These are phyloP conservation scores for Lactarius pseudohatsudake DNA, from an alignment of 768 basidiomycete genomes.

Conservation along the genomic window DNA sequence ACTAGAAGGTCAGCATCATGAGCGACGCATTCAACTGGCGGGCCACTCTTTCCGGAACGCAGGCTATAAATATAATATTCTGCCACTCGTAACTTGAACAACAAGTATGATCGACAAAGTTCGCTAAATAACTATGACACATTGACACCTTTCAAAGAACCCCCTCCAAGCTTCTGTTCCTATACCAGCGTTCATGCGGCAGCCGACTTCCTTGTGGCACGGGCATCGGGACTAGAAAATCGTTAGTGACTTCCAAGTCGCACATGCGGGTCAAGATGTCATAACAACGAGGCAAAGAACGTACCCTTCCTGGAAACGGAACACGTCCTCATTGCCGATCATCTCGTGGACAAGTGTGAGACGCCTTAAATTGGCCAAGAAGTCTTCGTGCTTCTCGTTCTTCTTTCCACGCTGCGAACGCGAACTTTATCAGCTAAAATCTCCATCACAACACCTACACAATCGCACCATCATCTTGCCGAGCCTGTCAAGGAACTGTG, in stretches of 20 bases:
- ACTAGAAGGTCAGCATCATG: neutral
- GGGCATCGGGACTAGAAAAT: slow-evolving; percentile 1
- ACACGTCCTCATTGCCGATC: slow-evolving; percentile 28
- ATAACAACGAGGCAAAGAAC: slow-evolving; percentile 4
- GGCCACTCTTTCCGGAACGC: neutral
- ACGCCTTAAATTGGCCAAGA: slow-evolving; percentile 41
- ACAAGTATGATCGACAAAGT: neutral
- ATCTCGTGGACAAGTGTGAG: slow-evolving; percentile 44
- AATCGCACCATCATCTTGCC: slow-evolving; percentile 35
- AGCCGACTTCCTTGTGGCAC: neutral
- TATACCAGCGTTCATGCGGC: neutral
- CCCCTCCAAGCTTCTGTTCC: neutral
- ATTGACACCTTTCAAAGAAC: neutral
- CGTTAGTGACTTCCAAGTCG: neutral
- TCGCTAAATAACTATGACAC: neutral
- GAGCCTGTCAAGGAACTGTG: slow-evolving; percentile 40
- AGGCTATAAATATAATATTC: neutral
- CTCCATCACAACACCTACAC: slow-evolving; percentile 1
- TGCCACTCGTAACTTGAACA: neutral
- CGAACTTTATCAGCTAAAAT: slow-evolving; percentile 5
- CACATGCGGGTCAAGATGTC: neutral
- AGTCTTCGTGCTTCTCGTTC: slow-evolving; percentile 41
- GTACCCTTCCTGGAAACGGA: slow-evolving; percentile 29
- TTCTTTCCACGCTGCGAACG: slow-evolving; percentile 35
- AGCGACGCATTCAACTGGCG: neutral